Evolutionary conservation across 305 asterid species (phyloP), one percentile per base, ranked within the genome.

Genomic region (Ilex paraguariensis): DNA sequence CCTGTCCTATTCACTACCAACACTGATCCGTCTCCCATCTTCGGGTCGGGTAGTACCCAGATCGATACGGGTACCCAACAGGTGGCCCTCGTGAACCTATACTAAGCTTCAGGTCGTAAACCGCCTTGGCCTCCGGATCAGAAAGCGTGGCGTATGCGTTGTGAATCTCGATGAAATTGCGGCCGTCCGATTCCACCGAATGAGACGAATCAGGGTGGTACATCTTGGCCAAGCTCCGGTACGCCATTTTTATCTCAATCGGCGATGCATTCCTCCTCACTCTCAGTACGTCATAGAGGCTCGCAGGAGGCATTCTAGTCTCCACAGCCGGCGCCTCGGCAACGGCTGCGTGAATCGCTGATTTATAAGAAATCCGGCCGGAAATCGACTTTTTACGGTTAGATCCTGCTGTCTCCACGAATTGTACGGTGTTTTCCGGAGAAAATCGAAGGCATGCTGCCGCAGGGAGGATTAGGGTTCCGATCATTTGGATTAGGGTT

Each of bases 11-110:
- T 10, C 4, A 4, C 52, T 52, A 91, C 98, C 98, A 91, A 73
- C 98, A 91, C 81, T 88, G 98, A 73, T 91, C 96, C 77, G 98
- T 88, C 73, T 91, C 98, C 98, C 96, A 91, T 48, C 96, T 75
- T 65, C 95, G 91, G 75, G 85, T 80, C 66, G 75, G 73, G 68
- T 83, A 74, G 54, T 70, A 73, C 66, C 85, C 83, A 12, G 73
- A 66, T 61, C 74, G 66, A 50, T 75, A 73, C n/a, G 77, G 66
- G 3, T 66, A 65, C 51, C 75, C 73, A 51, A 54, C 63, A 51
- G 65, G 55, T 66, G 68, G 75, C 6, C 70, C 77, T 3, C 58
- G 66, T 48, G 70, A 61, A 46, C 79, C 73, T 0, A 74, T 64
- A 17, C 49, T 75, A 72, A 14, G 56, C 39, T 79, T 74, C 45